phyloP scores from a whole-genome alignment of 768 basidiomycete species.

The Podaxis rugospora region DNA sequence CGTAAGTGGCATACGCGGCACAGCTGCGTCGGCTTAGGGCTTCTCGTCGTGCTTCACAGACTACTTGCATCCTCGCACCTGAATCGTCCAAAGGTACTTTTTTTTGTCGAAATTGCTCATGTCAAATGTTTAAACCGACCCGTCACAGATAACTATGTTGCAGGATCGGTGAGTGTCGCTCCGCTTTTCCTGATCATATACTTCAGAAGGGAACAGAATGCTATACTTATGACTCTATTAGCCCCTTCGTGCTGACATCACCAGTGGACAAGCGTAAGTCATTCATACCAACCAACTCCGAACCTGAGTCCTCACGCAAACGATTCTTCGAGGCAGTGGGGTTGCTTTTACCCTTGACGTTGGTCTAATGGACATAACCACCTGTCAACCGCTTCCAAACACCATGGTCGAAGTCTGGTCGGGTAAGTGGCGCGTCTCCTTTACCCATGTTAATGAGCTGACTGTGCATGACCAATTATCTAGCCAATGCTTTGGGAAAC shows the following conservation, averaged over 20 bases:
- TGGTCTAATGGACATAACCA: constrained; percentile 32
- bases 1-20: constrained; percentile 8
- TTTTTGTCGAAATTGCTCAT: too few relatives aligned
- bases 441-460: background rate
- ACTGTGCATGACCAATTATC: background rate
- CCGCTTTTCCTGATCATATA: background rate
- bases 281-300: background rate
- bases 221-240: constrained; percentile 1
- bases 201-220: background rate
- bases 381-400: constrained; percentile 33
- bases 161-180: background rate
- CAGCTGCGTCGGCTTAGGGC: background rate
- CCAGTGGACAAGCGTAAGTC: constrained; percentile 23
- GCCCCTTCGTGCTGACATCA: constrained; percentile 23
- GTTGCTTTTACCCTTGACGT: constrained; percentile 33
- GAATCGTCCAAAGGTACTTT: constrained; percentile 14
- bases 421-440: constrained; percentile 12
- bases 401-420: constrained; percentile 36
- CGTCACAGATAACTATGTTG: constrained; percentile 3
- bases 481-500: constrained; percentile 30
- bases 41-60: constrained; percentile 3
- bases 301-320: background rate
- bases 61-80: constrained; percentile 20
- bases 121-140: background rate
- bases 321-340: constrained; percentile 21